Evolutionary conservation across 768 basidiomycete species (phyloP), one percentile per base, ranked within the genome.

Genomic region (Tricholoma sp.): DNA sequence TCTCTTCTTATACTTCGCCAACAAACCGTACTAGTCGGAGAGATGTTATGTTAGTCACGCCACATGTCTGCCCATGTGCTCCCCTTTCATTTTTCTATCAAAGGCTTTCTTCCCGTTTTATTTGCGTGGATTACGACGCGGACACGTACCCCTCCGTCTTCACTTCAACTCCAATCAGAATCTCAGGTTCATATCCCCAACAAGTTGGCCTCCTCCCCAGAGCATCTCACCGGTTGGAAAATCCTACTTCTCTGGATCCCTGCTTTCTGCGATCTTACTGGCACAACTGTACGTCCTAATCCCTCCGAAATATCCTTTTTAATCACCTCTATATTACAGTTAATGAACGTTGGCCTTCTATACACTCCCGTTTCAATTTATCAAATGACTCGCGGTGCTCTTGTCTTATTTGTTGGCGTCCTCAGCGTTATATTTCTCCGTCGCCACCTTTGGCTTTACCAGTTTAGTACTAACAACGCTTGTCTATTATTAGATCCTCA

Each of bases 281-380:
- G 85, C 18, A 95, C 94, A 21, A 94, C 93, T 55, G 89, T 89
- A 63, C 71, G 89, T 79, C 53, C 41, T 53, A 10, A 21, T 37
- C 39, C 43, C 29, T 18, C 19, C 31, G 22, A n/a, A 21, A 59
- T 22, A 50, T 21, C 37, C 16, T 34, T 37, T 8, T 45, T 59
- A n/a, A 60, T 56, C 24, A 22, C 50, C 53, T 50, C 52, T 34
- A n/a, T n/a, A n/a, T n/a, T n/a, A 35, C 57, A 83, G 81, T 67
- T 97, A 62, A 98, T 98, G 97, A 97, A 97, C 68, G 79, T 96
- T 62, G 97, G 97, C 55, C 81, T 99, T 49, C 81, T 99, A 35
- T 93, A 95, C 71, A 95, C 94, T 1, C 96, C 96, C 27, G 97
- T 99, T 55, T 94, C 91, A 43, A 93, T 98, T 64, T 98, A 92